Base-by-base conservation (phyloP, 768 basidiomycete species). In the Hygrocybe punicea region DNA sequence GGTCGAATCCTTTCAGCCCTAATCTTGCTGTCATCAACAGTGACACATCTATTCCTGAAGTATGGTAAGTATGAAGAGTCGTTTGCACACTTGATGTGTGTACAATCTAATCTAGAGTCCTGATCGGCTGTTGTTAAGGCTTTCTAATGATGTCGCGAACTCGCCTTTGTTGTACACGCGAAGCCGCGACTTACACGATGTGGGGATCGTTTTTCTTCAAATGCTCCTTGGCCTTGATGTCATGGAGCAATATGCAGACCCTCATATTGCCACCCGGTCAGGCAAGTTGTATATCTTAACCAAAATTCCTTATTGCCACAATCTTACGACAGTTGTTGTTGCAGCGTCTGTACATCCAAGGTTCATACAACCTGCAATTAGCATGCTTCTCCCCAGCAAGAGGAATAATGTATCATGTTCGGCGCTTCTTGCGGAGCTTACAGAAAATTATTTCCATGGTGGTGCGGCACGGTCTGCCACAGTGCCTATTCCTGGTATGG, bases 191-290 rank as follows among this genome's bases (percentile, higher is more conserved):
- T 85, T 96, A 9, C 93, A 94, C 71, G 80, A 83, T 44, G 83
- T 85, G 0, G 93, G 90, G 0, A 80, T 95, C 23, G 79, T 93
- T 2, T 73, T 94, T 37, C 64, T 93, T 51, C 91, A 95, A 70
- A 92, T 96, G 90, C 70, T 96, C 11, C 72, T 86, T n/a, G 94
- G 94, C 0, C 71, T 84, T 51, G 82, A 89, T 60, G 85, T 89
- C 8, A 80, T 78, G 54, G 76, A 75, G 51, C 75, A 77, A 44
- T 88, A 77, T 62, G 69, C 73, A 25, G 81, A 84, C 55, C 78
- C 82, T 2, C 79, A 82, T 14, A 74, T 76, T 23, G 89, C 87
- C 3, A 70, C 90, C 7, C 76, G 78, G 54, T 76, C 76, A 48
- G 76, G 88, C 87, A 66, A 42, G 81, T 67, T 25, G n/a, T 56